phyloP scores from a whole-genome alignment of 495 filamentous ascomycete genomes.

The Tetracladium marchalianum region DNA sequence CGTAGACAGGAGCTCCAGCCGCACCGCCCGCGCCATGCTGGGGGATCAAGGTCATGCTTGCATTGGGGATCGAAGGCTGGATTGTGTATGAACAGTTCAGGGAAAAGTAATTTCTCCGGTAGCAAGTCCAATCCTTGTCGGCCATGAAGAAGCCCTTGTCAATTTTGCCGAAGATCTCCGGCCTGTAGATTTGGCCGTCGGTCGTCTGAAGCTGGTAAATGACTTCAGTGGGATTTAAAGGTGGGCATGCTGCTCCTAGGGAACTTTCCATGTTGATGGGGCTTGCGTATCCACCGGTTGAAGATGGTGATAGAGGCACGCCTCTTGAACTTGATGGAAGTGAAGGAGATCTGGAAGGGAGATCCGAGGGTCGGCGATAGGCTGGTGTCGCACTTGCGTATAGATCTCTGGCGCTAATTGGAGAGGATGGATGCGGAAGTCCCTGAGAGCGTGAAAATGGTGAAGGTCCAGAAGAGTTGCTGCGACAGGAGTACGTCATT shows the following conservation, averaged over 20 bases:
- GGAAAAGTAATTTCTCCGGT: conserved; percentile 89
- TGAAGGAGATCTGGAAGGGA: conserved; percentile 38
- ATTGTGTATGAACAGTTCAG: conserved; percentile 76
- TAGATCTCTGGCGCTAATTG: conserved; percentile 37
- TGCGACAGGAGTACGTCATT: conserved; percentile 31
- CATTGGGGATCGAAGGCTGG: conserved; percentile 30
- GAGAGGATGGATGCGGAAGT: conserved; percentile 36
- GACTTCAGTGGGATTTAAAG: conserved; percentile 46
- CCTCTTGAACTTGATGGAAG: conserved; percentile 34
- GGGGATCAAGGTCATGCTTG: conserved; percentile 6
- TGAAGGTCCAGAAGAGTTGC: conserved; percentile 42
- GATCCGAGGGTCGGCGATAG: conserved; percentile 36
- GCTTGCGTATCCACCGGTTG: conserved; percentile 29
- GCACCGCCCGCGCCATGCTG: conserved; percentile 20
- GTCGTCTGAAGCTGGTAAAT: conserved; percentile 49
- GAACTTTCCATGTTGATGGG: conserved; percentile 19
- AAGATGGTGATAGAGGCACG: conserved; percentile 41
- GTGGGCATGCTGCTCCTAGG: conserved; percentile 35
- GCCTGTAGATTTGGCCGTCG: conserved; percentile 50
- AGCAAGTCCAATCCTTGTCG: conserved; percentile 91
- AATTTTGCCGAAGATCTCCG: conserved; percentile 75
- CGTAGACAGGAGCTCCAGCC: conserved; percentile 39
- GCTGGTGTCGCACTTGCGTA: conserved; percentile 37
- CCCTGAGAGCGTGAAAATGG: conserved; percentile 40
- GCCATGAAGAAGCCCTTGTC: conserved; percentile 87